Conservation (phyloP, 192 early-diverging fungal genomes). For the Linnemannia elongata region DNA sequence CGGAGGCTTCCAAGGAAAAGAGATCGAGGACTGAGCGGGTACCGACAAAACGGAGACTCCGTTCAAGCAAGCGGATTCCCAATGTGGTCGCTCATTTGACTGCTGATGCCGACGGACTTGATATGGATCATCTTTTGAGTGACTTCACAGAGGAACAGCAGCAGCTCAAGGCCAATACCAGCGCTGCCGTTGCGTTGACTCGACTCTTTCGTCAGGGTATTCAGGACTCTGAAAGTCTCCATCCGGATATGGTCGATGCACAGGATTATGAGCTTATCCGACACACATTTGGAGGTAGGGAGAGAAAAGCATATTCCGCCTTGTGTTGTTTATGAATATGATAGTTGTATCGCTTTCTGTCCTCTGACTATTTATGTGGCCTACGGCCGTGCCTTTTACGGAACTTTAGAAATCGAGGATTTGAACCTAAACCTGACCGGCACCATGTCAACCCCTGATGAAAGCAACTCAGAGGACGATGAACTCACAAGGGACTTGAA, state of each 20-base stretch:
- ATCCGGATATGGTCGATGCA: constrained; percentile 38
- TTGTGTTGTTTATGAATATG: not conserved
- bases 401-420: constrained; percentile 41
- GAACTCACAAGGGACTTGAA: constrained; percentile 39
- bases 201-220: constrained; percentile 39
- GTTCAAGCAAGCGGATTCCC: constrained; percentile 36
- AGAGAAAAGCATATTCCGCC: not conserved
- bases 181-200: constrained; percentile 37
- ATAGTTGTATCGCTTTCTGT: not conserved
- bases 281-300: constrained; percentile 50
- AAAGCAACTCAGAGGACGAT: constrained; percentile 45
- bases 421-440: constrained; percentile 43
- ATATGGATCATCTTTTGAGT: constrained; percentile 22
- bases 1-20: constrained; percentile 13
- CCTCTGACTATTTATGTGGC: constrained; percentile 1
- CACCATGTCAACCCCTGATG: constrained; percentile 28
- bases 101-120: constrained; percentile 21
- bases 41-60: constrained; percentile 30
- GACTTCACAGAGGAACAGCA: constrained; percentile 40
- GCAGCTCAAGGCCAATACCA: constrained; percentile 25
- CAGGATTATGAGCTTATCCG: constrained; percentile 49
- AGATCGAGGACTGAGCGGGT: not conserved
- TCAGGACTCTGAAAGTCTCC: constrained; percentile 33
- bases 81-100: constrained; percentile 19
- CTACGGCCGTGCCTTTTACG: not conserved